A percentile compares a stretch with the other conserved stretches of the same genome.
Evolutionary conservation across 106 monocot species (phyloP).

Genomic region (Allium cepa): DNA sequence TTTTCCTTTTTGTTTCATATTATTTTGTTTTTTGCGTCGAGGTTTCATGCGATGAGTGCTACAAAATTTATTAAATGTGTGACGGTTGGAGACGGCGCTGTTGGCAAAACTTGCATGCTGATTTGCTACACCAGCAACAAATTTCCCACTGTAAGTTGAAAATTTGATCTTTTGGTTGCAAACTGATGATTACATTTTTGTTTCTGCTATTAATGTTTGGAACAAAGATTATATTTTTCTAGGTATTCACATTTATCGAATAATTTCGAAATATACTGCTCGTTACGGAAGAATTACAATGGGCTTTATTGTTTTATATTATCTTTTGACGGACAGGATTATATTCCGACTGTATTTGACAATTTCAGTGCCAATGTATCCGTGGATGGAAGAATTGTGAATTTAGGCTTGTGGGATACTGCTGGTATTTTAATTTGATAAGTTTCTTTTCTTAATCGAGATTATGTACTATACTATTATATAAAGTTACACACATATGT

Average conservation of each 20-base stretch:
- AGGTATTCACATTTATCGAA: not conserved
- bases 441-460: not conserved
- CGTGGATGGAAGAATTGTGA: slow-evolving; percentile 74
- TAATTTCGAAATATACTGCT: not conserved
- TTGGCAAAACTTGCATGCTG: slow-evolving; percentile 90
- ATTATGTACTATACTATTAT: not conserved
- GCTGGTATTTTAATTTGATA: slow-evolving; percentile 30
- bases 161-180: not conserved
- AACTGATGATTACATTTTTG: too few species aligned
- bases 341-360: slow-evolving; percentile 70
- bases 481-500: not conserved
- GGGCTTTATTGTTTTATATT: too few species aligned
- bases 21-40: not conserved
- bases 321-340: slow-evolving; percentile 34
- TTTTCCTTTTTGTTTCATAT: not conserved
- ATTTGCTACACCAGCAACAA: slow-evolving; percentile 98
- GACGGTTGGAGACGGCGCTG: slow-evolving; percentile 79
- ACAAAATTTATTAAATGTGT: slow-evolving; percentile 89
- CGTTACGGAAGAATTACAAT: not conserved
- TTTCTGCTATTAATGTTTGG: too few species aligned
- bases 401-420: slow-evolving; percentile 75
- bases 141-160: slow-evolving; percentile 62
- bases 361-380: slow-evolving; percentile 83
- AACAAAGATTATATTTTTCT: not conserved
- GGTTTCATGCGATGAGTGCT: slow-evolving; percentile 40